A percentile compares a stretch with the other conserved stretches of the same genome.
These are phyloP conservation scores for Colletotrichum echinochloae DNA, from an alignment of 2,329 filamentous ascomycete genomes.

Conservation along the genomic window DNA sequence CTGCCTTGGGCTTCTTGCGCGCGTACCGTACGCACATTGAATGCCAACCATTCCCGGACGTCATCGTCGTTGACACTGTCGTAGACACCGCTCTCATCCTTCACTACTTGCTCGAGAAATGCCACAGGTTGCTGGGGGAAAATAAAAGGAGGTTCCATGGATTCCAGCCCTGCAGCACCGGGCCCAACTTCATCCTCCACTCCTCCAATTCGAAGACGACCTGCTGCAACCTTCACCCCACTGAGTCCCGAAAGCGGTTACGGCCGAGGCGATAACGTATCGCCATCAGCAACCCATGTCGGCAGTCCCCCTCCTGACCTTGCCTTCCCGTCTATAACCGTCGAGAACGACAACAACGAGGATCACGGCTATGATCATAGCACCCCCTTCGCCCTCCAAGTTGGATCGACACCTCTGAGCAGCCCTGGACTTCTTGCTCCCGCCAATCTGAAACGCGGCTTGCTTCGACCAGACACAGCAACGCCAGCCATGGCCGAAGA, in stretches of 20 bases:
- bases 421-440: conserved; percentile 36
- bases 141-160: conserved; percentile 58
- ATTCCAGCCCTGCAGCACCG: conserved; percentile 58
- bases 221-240: conserved; percentile 68
- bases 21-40: conserved; percentile 1
- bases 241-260: conserved; percentile 56
- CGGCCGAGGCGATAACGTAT: conserved; percentile 24
- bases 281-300: conserved; percentile 25
- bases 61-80: conserved; percentile 22
- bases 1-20: background rate
- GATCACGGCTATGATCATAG: conserved; percentile 1
- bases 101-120: conserved; percentile 6
- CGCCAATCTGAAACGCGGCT: conserved; percentile 10
- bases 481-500: conserved; percentile 52
- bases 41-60: conserved; percentile 27
- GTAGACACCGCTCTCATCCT: background rate
- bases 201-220: conserved; percentile 64
- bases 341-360: conserved; percentile 8
- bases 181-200: conserved; percentile 53
- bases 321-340: conserved; percentile 29
- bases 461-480: conserved; percentile 42
- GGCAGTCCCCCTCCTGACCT: conserved; percentile 15
- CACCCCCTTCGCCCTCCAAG: background rate
- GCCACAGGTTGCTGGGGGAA: conserved; percentile 12
- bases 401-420: conserved; percentile 41